A percentile compares a stretch with the other conserved stretches of the same genome.
Evolutionary conservation across 2,329 filamentous ascomycete species (phyloP).

Genomic region (Calycina herbarum): DNA sequence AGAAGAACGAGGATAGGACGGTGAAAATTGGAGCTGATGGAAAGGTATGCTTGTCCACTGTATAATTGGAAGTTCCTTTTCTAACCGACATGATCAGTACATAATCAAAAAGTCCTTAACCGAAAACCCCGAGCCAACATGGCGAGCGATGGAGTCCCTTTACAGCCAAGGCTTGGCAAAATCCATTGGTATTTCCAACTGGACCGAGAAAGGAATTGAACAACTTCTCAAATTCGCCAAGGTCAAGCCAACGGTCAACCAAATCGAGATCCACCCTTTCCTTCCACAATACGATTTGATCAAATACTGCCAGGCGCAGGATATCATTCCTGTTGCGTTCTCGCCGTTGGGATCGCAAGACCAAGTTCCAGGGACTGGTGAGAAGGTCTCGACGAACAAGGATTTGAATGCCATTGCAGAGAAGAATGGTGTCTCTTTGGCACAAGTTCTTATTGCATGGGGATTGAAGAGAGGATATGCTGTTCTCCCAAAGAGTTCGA

Average conservation of each 20-base stretch:
- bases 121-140: slow-evolving; percentile 65
- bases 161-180: slow-evolving; percentile 58
- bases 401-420: slow-evolving; percentile 63
- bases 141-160: slow-evolving; percentile 73
- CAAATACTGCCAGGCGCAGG: slow-evolving; percentile 65
- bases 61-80: neutral
- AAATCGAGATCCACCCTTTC: slow-evolving; percentile 74
- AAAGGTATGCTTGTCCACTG: slow-evolving; percentile 41
- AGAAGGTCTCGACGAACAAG: slow-evolving; percentile 63
- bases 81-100: slow-evolving; percentile 42
- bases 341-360: slow-evolving; percentile 65
- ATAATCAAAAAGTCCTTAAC: slow-evolving; percentile 65
- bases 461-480: slow-evolving; percentile 68
- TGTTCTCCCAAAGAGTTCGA: slow-evolving; percentile 73
- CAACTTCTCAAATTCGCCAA: slow-evolving; percentile 49
- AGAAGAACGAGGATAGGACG: slow-evolving; percentile 73
- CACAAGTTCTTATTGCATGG: slow-evolving; percentile 69
- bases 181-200: slow-evolving; percentile 63
- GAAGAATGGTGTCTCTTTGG: slow-evolving; percentile 60
- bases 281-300: slow-evolving; percentile 69
- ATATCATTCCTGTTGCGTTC: slow-evolving; percentile 73
- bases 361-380: slow-evolving; percentile 63
- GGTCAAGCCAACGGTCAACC: slow-evolving; percentile 52
- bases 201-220: slow-evolving; percentile 53
- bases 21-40: slow-evolving; percentile 51